Base-by-base conservation (phyloP, 257 asterid species). In the Plantago elongata region DNA sequence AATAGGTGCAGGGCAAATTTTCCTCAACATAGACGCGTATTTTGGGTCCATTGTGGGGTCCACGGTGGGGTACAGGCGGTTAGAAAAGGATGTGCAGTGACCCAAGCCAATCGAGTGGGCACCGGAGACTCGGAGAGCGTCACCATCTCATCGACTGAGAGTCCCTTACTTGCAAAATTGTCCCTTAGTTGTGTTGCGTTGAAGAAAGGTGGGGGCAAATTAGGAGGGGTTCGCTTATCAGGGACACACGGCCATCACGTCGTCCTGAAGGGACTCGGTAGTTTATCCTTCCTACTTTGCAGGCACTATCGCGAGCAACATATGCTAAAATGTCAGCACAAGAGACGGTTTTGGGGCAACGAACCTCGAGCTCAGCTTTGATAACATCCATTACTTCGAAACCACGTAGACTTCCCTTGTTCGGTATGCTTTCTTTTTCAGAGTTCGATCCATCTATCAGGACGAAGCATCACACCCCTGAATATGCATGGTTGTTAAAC, bases 381-480 rank as follows among this genome's bases (percentile, higher is more conserved):
- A 88, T 84, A 0, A 62, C 84, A 18, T 83, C 86, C 9, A 85
- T 81, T 10, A 86, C 72, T 57, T 83, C 79, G 55, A 81, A 79
- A 1, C 88, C 95, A 2, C 88, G 70, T 6, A 83, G 75, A 6
- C 86, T 77, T 5, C 77, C 76, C 64, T 70, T 75, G 37, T 83
- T 86, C 0, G 74, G 67, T 0, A 72, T 44, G 30, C 78, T 70
- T 16, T 75, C 79, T 64, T 82, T 82, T 48, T 84, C 89, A 0
- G 87, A 62, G 13, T 56, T 63, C 0, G 64, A 55, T 11, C 81
- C 65, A 15, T 84, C 88, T 44, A 82, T 44, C n/a, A 82, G 52
- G 15, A 85, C 72, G 87, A 85, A 16, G 67, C 87, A 51, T 85
- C 89, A 49, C 94, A 82, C 0, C 94, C 94, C 89, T 80, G 34